Evolutionary conservation across 805 yeast genomes (phyloP).

Genomic region (Lipomyces chichibuensis): DNA sequence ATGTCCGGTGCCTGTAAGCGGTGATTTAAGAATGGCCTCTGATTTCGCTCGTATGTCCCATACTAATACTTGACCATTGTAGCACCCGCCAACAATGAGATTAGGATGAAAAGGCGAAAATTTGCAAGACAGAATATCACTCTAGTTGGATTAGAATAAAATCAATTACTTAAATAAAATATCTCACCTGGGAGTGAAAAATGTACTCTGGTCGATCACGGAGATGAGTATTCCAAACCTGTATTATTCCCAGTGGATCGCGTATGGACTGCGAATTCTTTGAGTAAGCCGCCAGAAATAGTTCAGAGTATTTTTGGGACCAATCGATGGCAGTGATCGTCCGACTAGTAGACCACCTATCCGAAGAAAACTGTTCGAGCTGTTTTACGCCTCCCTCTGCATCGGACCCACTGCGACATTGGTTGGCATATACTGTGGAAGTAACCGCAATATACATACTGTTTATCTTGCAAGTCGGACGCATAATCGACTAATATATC

Average conservation of each 20-base stretch:
- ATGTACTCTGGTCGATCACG: constrained; percentile 48
- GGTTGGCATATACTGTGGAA: neutral
- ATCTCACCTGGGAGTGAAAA: constrained; percentile 45
- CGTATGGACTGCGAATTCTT: constrained; percentile 33
- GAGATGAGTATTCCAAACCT: constrained; percentile 46
- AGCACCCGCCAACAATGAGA: constrained; percentile 52
- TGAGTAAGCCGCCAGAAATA: constrained; percentile 44
- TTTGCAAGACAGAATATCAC: constrained; percentile 48
- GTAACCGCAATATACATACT: neutral
- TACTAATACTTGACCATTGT: constrained; percentile 54
- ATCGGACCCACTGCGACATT: constrained; percentile 8
- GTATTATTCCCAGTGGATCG: constrained; percentile 42
- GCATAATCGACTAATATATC: constrained; percentile 43
- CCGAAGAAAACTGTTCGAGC: constrained; percentile 34
- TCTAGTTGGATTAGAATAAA: constrained; percentile 18
- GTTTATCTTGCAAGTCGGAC: constrained; percentile 6
- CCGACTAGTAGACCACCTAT: constrained; percentile 36
- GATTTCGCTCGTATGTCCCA: constrained; percentile 52
- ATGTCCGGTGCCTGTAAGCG: constrained; percentile 43
- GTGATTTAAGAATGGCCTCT: constrained; percentile 44
- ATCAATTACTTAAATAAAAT: neutral
- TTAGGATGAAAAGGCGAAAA: constrained; percentile 50
- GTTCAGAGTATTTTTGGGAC: constrained; percentile 45
- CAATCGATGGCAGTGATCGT: constrained; percentile 45
- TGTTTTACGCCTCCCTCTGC: constrained; percentile 33